Evolutionary conservation across 495 filamentous ascomycete genomes (phyloP).

Genomic region (Echria macrotheca): DNA sequence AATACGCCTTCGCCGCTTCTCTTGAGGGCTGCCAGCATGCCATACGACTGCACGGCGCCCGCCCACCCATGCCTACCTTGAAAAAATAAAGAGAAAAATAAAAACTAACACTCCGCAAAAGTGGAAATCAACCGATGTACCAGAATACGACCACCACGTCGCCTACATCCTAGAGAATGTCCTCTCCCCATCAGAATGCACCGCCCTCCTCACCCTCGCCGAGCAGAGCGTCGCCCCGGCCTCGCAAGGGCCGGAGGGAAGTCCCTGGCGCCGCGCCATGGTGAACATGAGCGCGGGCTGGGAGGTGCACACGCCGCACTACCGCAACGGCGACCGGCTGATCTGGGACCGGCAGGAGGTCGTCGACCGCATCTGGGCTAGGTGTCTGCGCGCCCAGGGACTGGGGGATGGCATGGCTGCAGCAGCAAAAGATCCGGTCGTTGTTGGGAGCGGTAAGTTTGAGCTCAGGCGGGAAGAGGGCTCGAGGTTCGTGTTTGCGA

Average conservation of each 20-base stretch:
- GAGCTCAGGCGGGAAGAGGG: neutral
- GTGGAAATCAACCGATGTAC: too few relatives aligned
- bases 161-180: slow-evolving; percentile 63
- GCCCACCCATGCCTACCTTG: too few relatives aligned
- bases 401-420: slow-evolving; percentile 25
- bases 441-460: slow-evolving; percentile 6
- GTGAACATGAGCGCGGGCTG: slow-evolving; percentile 62
- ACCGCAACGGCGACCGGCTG: slow-evolving; percentile 67
- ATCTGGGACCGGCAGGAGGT: slow-evolving; percentile 64
- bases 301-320: slow-evolving; percentile 50
- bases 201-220: slow-evolving; percentile 49
- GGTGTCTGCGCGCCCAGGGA: slow-evolving; percentile 34
- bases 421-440: slow-evolving; percentile 6
- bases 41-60: too few relatives aligned
- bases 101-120: too few relatives aligned
- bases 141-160: slow-evolving; percentile 49
- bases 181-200: slow-evolving; percentile 56
- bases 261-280: slow-evolving; percentile 58
- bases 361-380: slow-evolving; percentile 54
- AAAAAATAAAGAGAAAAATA: too few relatives aligned
- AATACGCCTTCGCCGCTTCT: too few relatives aligned
- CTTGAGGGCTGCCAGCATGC: too few relatives aligned
- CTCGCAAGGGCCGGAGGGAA: slow-evolving; percentile 6
- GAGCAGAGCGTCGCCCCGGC: slow-evolving; percentile 41
- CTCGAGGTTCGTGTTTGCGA: slow-evolving; percentile 45